Evolutionary conservation across 805 yeast species (phyloP).

Genomic region (Ogataea glucozyma): DNA sequence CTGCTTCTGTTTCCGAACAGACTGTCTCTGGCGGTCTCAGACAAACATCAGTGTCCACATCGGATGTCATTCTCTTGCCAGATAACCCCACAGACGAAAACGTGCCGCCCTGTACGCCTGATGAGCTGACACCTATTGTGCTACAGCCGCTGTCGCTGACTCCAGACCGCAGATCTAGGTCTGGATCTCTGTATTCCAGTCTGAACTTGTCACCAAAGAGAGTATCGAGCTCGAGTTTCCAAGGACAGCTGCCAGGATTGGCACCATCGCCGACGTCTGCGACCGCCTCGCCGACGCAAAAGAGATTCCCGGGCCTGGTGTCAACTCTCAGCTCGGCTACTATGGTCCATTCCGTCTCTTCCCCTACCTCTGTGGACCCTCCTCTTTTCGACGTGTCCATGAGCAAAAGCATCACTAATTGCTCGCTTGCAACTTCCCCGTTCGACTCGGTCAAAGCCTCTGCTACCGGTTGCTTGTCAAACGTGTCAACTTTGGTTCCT

Average conservation of each 20-base stretch:
- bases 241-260: neutral
- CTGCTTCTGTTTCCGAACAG: too few relatives aligned
- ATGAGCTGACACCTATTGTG: constrained; percentile 30
- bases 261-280: constrained; percentile 3
- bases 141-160: constrained; percentile 16
- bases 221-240: neutral
- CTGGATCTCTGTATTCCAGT: constrained; percentile 9
- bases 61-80: constrained; percentile 30
- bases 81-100: constrained; percentile 29
- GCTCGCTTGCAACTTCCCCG: constrained; percentile 9
- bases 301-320: constrained; percentile 10
- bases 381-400: constrained; percentile 11
- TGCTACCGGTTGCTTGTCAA: constrained; percentile 9
- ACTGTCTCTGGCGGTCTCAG: neutral
- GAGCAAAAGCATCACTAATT: constrained; percentile 13
- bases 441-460: constrained; percentile 9
- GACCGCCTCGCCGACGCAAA: constrained; percentile 1
- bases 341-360: constrained; percentile 14
- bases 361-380: constrained; percentile 5
- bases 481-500: constrained; percentile 4
- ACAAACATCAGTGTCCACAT: neutral
- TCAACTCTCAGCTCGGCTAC: constrained; percentile 21
- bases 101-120: constrained; percentile 31
- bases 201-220: neutral
- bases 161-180: constrained; percentile 2